Evolutionary conservation across 352 stramenopile genomes (phyloP).

Genomic region (Phytophthora quininea): DNA sequence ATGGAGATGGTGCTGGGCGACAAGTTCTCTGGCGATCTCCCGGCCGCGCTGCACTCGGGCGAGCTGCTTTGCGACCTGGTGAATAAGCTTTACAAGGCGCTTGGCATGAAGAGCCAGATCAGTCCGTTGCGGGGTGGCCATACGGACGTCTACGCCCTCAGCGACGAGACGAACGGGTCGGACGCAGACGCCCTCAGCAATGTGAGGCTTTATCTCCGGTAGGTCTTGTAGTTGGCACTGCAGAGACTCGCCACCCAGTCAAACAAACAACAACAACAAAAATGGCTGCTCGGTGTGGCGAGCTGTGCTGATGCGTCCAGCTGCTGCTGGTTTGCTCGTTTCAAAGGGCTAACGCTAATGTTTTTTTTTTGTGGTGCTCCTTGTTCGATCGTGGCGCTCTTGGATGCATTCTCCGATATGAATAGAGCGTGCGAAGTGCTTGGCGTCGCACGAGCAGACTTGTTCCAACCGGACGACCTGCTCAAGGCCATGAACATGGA

Average conservation of each 20-base stretch:
- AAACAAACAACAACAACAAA: neutral
- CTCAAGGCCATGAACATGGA: conserved; percentile 61
- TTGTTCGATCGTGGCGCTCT: conserved; percentile 5
- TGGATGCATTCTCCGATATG: conserved; percentile 16
- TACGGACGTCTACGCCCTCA: neutral
- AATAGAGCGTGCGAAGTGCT: conserved; percentile 70
- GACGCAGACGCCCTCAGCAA: conserved; percentile 44
- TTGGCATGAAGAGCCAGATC: conserved; percentile 79
- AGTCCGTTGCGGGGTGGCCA: conserved; percentile 16
- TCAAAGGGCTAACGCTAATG: conserved; percentile 8
- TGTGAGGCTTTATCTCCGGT: conserved; percentile 75
- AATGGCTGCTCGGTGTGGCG: conserved; percentile 5
- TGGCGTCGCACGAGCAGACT: conserved; percentile 58
- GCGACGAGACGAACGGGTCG: conserved; percentile 15
- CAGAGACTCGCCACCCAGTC: neutral
- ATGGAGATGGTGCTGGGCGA: conserved; percentile 90
- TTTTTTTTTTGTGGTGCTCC: conserved; percentile 14
- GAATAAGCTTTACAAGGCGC: conserved; percentile 74
- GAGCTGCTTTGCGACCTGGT: conserved; percentile 69
- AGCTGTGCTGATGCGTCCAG: conserved; percentile 6
- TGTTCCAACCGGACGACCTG: conserved; percentile 80
- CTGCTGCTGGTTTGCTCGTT: conserved; percentile 16
- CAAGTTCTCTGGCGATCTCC: conserved; percentile 62
- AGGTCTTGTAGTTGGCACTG: conserved; percentile 4
- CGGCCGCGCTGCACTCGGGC: conserved; percentile 62